A percentile compares a stretch with the other conserved stretches of the same genome.
These are phyloP conservation scores for Ceratocystis lukuohia DNA, from an alignment of 2,329 filamentous ascomycete species.

Conservation along the genomic window DNA sequence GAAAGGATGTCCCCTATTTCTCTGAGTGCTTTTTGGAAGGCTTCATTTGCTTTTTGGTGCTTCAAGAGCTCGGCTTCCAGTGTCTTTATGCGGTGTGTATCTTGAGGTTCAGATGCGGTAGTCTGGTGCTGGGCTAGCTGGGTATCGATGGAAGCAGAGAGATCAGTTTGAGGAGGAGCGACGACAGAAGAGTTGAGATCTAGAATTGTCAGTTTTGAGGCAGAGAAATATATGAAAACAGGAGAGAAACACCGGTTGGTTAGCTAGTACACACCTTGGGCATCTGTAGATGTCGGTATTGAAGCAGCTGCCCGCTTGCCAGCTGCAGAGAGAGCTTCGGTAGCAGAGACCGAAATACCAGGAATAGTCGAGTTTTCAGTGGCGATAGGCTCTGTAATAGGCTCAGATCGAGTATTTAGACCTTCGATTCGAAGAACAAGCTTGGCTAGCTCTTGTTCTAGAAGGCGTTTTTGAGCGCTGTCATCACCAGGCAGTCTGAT, in stretches of 20 bases:
- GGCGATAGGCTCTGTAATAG: slow-evolving; percentile 28
- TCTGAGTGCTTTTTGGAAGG: slow-evolving; percentile 90
- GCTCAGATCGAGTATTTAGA: slow-evolving; percentile 63
- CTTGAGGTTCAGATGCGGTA: slow-evolving; percentile 68
- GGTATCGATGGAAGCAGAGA: slow-evolving; percentile 72
- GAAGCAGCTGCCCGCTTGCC: slow-evolving; percentile 30
- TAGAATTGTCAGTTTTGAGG: slow-evolving; percentile 71
- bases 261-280: slow-evolving; percentile 25
- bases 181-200: slow-evolving; percentile 73
- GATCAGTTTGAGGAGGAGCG: slow-evolving; percentile 73
- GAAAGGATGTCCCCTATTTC: slow-evolving; percentile 98
- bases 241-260: slow-evolving; percentile 21
- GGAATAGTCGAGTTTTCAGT: slow-evolving; percentile 39
- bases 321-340: slow-evolving; percentile 48
- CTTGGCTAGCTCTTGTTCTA: slow-evolving; percentile 73
- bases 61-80: slow-evolving; percentile 91
- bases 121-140: slow-evolving; percentile 64
- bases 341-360: slow-evolving; percentile 67
- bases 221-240: slow-evolving; percentile 32
- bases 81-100: slow-evolving; percentile 69
- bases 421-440: slow-evolving; percentile 65
- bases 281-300: slow-evolving; percentile 35
- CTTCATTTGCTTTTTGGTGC: slow-evolving; percentile 94
- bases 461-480: slow-evolving; percentile 57
- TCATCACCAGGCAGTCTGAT: slow-evolving; percentile 66